Evolutionary conservation across 331 rosid genomes (phyloP), one percentile per base, ranked within the genome.

Genomic region (Phaseolus coccineus): DNA sequence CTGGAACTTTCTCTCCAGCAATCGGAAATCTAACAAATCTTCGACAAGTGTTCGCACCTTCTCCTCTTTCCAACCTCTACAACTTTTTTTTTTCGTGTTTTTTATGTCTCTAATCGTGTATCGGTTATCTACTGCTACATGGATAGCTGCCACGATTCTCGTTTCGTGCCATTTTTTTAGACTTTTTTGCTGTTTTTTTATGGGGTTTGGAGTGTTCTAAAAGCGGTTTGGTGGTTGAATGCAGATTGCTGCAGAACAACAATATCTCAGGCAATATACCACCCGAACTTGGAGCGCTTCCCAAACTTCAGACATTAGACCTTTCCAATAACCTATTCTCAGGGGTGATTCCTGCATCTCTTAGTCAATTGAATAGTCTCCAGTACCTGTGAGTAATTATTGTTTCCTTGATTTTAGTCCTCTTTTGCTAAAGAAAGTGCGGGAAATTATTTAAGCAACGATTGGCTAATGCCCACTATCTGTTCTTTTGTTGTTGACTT

Each of bases 211-310:
- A 63, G 51, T 76, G 11, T 77, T 80, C 22, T 67, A 15, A 39
- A 25, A 39, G 59, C 0, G 11, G n/a, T 50, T 58, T 52, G 4
- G 31, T 65, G 73, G 65, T 27, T 80, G 76, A 83, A 42, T 80
- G 79, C 69, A 95, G 99, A 59, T 74, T 93, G 70, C 65, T 95
- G 88, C 99, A 95, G 86, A 95, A 93, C 82, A 95, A 95, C 81
- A 93, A 95, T 51, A 88, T 95, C 63, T 95, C 97, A 15, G 98
- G 94, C 44, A 70, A 80, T 84, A 88, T 95, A 51, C 98, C 99
- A 16, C 70, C 80, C 14, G 97, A 95, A 77, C 88, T 95, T 8
- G 96, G 98, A 44, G 33, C 74, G 13, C 96, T 95, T 71, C 59
- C 88, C 14, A 87, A 84, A 85, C 94, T 95, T 77, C 96, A 93